These are phyloP conservation scores for Amanita inopinata DNA, from an alignment of 768 basidiomycete species.

Conservation along the genomic window DNA sequence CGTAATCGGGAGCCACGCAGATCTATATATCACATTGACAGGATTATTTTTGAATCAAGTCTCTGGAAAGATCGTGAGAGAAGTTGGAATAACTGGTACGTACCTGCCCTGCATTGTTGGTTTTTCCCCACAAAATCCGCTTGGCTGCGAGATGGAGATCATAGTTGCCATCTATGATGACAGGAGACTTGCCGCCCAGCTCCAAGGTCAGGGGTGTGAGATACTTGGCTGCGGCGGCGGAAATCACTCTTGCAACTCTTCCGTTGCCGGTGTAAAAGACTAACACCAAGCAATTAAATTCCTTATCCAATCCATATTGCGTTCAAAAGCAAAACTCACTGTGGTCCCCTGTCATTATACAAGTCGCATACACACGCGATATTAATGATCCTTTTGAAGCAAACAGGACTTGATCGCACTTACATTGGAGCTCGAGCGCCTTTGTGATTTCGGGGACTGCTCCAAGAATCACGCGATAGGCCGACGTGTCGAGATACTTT, in stretches of 20 bases:
- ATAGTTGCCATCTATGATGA: conserved; percentile 28
- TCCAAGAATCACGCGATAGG: conserved; percentile 50
- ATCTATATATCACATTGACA: conserved; percentile 30
- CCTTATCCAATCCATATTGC: background rate
- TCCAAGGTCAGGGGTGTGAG: conserved; percentile 49
- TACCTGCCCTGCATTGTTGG: conserved; percentile 56
- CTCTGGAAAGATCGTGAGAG: background rate
- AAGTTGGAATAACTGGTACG: background rate
- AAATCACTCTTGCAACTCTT: conserved; percentile 36
- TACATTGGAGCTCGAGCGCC: conserved; percentile 38
- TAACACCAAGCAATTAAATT: background rate
- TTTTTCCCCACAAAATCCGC: conserved; percentile 60
- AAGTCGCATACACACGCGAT: too few species aligned
- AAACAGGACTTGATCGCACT: background rate
- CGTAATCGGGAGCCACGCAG: conserved; percentile 49
- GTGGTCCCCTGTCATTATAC: conserved; percentile 18
- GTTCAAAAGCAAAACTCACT: too few species aligned
- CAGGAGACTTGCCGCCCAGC: conserved; percentile 43
- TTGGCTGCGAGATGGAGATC: conserved; percentile 39
- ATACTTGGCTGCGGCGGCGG: conserved; percentile 42
- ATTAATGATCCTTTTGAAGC: background rate
- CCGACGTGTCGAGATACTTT: conserved; percentile 36
- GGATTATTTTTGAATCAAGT: too few species aligned
- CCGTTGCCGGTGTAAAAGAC: conserved; percentile 41
- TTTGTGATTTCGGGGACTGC: conserved; percentile 46